Conservation (phyloP, 495 filamentous ascomycete genomes). For the Astrothelium subdiscretum region DNA sequence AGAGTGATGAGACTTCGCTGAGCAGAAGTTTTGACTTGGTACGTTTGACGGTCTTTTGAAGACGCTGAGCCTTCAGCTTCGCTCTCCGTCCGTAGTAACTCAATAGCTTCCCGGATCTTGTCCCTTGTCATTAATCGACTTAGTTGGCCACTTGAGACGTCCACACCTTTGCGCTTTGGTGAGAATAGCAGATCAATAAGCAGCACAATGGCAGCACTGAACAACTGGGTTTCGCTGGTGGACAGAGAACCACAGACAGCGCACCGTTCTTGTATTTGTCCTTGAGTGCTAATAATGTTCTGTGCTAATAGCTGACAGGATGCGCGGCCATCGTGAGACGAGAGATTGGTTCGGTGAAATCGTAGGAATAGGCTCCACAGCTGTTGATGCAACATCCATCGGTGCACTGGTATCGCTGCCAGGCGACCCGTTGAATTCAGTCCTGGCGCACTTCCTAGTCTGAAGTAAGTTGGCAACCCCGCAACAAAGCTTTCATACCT, state of each 20-base stretch:
- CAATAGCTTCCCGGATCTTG: conserved; percentile 22
- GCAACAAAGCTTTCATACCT: conserved; percentile 19
- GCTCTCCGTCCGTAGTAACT: conserved; percentile 10
- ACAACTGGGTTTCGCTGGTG: conserved; percentile 14
- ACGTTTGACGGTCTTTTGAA: neutral
- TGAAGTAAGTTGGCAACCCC: conserved; percentile 20
- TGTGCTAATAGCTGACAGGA: conserved; percentile 22
- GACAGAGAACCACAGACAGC: conserved; percentile 21
- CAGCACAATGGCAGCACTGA: conserved; percentile 18
- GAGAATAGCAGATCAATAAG: conserved; percentile 16
- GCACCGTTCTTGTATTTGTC: conserved; percentile 20
- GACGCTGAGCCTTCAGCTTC: neutral
- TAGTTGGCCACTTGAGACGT: conserved; percentile 8
- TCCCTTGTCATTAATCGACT: conserved; percentile 20
- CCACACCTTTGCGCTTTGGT: conserved; percentile 1
- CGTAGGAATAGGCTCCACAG: conserved; percentile 25
- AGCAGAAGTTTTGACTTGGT: neutral
- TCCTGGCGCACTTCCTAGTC: conserved; percentile 19
- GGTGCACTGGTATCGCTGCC: conserved; percentile 23
- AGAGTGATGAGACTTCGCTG: conserved; percentile 13
- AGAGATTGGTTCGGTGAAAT: conserved; percentile 19
- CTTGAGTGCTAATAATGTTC: conserved; percentile 20
- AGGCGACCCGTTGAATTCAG: conserved; percentile 16
- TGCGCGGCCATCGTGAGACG: conserved; percentile 11
- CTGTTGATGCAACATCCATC: conserved; percentile 29